A percentile compares a stretch with the other conserved stretches of the same genome.
Conservation (phyloP, 2,329 filamentous ascomycete species). For the Neospermospora avenae region DNA sequence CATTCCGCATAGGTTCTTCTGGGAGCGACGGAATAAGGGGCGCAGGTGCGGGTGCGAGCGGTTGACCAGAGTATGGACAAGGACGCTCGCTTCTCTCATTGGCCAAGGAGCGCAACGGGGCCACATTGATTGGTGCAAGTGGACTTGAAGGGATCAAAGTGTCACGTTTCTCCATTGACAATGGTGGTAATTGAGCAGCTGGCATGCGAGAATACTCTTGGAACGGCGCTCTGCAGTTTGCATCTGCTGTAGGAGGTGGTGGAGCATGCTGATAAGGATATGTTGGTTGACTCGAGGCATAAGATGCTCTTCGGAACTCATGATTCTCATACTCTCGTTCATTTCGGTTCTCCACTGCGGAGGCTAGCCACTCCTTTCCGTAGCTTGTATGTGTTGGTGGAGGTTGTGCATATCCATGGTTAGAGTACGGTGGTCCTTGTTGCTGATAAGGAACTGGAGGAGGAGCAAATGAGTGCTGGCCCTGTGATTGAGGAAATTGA, state of each 20-base stretch:
- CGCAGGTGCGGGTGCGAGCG: conserved; percentile 11
- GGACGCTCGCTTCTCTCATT: conserved; percentile 22
- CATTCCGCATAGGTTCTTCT: conserved; percentile 21
- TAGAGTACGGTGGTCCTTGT: not conserved
- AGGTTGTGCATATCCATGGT: not conserved
- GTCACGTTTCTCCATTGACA: conserved; percentile 23
- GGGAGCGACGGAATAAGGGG: not conserved
- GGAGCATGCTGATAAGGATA: conserved; percentile 3
- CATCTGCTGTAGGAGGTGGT: conserved; percentile 20
- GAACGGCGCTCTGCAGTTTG: conserved; percentile 16
- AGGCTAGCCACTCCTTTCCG: not conserved
- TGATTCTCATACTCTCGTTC: conserved; percentile 20
- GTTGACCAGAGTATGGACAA: conserved; percentile 23
- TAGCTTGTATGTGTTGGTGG: not conserved
- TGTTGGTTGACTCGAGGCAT: not conserved
- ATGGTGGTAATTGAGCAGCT: conserved; percentile 2
- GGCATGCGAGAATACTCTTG: conserved; percentile 8
- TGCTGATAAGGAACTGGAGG: conserved; percentile 18
- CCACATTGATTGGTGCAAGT: conserved; percentile 19
- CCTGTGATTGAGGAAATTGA: not conserved
- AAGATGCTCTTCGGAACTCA: conserved; percentile 24
- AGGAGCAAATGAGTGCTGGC: conserved; percentile 30
- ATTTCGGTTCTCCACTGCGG: conserved; percentile 1
- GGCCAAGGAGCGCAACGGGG: conserved; percentile 18
- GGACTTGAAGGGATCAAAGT: conserved; percentile 14